Conservation (phyloP, 371 early-diverging fungal species). For the Zychaea mexicana region DNA sequence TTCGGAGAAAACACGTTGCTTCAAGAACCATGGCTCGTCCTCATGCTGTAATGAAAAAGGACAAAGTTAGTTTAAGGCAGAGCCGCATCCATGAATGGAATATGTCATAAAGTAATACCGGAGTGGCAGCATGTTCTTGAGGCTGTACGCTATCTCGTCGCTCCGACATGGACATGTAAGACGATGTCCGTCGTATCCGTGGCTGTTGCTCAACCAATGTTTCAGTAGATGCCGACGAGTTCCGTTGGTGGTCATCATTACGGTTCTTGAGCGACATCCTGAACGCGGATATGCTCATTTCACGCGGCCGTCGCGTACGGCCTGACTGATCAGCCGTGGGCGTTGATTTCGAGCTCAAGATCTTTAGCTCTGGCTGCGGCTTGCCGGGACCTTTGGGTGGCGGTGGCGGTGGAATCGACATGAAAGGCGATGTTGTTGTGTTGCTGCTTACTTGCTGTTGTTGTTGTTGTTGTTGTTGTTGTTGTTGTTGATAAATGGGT, state of each 20-base stretch:
- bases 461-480: too few relatives aligned
- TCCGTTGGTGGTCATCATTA: background rate
- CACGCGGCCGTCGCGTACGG: slow-evolving; percentile 23
- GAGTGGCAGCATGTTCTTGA: background rate
- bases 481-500: background rate
- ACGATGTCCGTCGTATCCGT: slow-evolving; percentile 10
- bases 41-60: background rate
- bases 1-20: slow-evolving; percentile 52
- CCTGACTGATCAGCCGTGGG: slow-evolving; percentile 12
- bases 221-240: background rate
- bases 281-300: slow-evolving; percentile 35
- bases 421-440: background rate
- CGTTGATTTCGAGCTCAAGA: slow-evolving; percentile 19
- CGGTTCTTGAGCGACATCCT: slow-evolving; percentile 19
- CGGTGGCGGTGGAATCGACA: background rate
- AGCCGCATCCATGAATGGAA: too few relatives aligned
- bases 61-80: background rate
- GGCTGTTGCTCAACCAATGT: slow-evolving; percentile 1
- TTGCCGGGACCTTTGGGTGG: slow-evolving; percentile 3
- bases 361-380: slow-evolving; percentile 9
- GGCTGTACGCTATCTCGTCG: background rate
- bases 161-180: slow-evolving; percentile 1
- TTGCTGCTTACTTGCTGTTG: too few relatives aligned
- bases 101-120: background rate
- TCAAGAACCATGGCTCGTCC: slow-evolving; percentile 66